Evolutionary conservation across 306 rosid genomes (phyloP), one percentile per base, ranked within the genome.

Genomic region (Lithocarpus polystachyus): DNA sequence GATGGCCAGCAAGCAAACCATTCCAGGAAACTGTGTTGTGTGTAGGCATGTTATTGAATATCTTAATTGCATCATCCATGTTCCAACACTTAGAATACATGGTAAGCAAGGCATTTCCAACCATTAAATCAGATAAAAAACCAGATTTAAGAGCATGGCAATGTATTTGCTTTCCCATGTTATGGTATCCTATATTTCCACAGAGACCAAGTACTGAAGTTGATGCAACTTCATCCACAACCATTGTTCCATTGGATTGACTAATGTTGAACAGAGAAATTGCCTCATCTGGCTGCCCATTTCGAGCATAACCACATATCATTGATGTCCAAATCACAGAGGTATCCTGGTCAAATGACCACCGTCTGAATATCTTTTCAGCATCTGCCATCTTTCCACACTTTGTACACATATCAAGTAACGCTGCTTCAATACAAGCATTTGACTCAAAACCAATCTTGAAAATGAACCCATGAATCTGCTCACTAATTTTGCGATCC

Each of bases 11-110:
- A 77, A 92, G 86, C 81, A 92, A 86, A 84, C 87, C 80, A 81
- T 92, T 94, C 97, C 97, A 94, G 17, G 99, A 89, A 79, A 94
- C 95, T 56, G 88, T 60, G 77, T 92, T 87, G 2, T 80, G 81
- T 22, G 13, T 74, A 57, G 87, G 60, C 91, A 94, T 92, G 67
- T 75, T 33, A 57, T 75, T 24, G 74, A 92, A 91, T 77, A 81
- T 77, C 72, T 76, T 80, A 76, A 82, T 72, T 17, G 92, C 97
- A 72, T 88, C 91, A 26, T 91, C 93, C 87, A 86, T 82, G 83
- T 82, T 89, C 89, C 93, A 90, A 70, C 97, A 94, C 88, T 94
- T 91, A 13, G 86, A 87, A 75, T 94, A 94, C 98, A 94, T 94
- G 87, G 92, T 83, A 43, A 91, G 79, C 57, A 87, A 61, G 48